Conservation (phyloP, 2,329 filamentous ascomycete genomes). For the Cladorrhinum sp. region DNA sequence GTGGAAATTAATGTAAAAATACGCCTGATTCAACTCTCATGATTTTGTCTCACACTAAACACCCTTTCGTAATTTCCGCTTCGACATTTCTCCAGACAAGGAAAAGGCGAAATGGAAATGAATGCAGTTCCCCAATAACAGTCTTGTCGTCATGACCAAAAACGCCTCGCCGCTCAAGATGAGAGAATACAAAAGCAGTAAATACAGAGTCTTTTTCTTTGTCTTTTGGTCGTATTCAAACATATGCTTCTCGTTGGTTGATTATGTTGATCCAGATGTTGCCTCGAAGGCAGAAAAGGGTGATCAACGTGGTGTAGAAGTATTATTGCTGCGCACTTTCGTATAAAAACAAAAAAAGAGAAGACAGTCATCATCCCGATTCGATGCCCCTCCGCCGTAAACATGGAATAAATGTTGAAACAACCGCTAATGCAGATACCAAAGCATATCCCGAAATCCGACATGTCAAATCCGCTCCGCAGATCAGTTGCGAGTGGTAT, state of each 20-base stretch:
- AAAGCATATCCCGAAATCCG: not conserved
- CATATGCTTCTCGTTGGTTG: constrained; percentile 4
- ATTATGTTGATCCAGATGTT: constrained; percentile 4
- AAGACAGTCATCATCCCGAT: not conserved
- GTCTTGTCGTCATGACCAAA: constrained; percentile 3
- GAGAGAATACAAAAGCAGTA: constrained; percentile 7
- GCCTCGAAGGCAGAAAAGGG: not conserved
- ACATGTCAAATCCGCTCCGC: not conserved
- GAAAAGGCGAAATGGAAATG: not conserved
- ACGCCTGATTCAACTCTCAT: no score
- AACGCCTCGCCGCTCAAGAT: constrained; percentile 11
- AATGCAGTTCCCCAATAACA: not conserved
- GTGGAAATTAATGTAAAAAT: no score
- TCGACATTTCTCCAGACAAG: not conserved
- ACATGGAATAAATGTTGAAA: not conserved
- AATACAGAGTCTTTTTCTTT: not conserved
- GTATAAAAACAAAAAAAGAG: not conserved
- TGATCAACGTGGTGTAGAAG: not conserved
- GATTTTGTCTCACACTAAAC: no score
- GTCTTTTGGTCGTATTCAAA: constrained; percentile 9
- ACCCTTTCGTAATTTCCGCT: not conserved
- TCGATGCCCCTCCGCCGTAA: not conserved
- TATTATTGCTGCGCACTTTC: not conserved
- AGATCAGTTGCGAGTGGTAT: not conserved
- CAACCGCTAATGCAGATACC: not conserved